Evolutionary conservation across 345 rosid genomes (phyloP).

Genomic region (Nasturtium officinale): DNA sequence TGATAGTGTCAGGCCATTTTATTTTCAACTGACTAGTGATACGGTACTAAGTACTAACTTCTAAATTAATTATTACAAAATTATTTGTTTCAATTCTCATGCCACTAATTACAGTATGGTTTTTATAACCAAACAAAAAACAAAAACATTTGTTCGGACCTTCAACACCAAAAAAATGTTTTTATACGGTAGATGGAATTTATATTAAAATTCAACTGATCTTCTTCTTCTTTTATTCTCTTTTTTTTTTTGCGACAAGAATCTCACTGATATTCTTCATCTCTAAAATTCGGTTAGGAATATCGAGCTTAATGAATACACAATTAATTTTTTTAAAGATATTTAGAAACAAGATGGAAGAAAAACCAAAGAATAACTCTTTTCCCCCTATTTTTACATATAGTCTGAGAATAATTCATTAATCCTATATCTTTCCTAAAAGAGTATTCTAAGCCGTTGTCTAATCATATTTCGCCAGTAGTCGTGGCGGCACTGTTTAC

Average conservation of each 20-base stretch:
- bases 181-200: neutral
- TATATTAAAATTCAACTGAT: neutral
- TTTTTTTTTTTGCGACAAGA: neutral
- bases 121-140: neutral
- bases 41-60: neutral
- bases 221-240: neutral
- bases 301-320: constrained; percentile 22
- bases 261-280: neutral
- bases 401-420: constrained; percentile 32
- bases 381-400: constrained; percentile 35
- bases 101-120: neutral
- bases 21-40: neutral
- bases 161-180: neutral
- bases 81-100: neutral
- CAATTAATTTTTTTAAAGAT: constrained; percentile 22
- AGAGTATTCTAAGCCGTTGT: constrained; percentile 36
- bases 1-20: constrained; percentile 11
- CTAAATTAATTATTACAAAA: neutral
- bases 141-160: neutral
- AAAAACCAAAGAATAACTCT: constrained; percentile 11
- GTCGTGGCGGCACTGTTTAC: constrained; percentile 50
- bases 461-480: constrained; percentile 50
- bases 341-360: constrained; percentile 11
- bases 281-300: neutral
- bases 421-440: constrained; percentile 34